Evolutionary conservation across 805 yeast genomes (phyloP), one percentile per base, ranked within the genome.

Genomic region (Lipomyces japonicus): DNA sequence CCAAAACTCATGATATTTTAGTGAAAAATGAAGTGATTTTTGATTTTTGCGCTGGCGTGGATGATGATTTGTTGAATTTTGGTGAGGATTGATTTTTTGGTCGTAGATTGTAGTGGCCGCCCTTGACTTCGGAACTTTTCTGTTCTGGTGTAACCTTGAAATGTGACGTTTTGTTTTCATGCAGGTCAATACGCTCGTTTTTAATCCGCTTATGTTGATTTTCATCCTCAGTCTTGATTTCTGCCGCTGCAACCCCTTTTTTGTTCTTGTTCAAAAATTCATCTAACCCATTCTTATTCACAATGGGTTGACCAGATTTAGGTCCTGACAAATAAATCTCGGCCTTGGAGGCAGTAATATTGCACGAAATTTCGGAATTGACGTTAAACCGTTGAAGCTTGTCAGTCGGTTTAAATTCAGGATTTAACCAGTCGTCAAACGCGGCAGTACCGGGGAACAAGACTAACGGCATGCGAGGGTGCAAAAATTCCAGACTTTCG

Each of bases 381-480:
- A 30, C 37, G 59, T 72, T 71, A 61, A 75, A 79, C 63, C 78
- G 74, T 32, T 72, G 74, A 46, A 85, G 63, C n/a, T 63, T 67
- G 5, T 67, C 62, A 47, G 69, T 70, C 0, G 71, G 63, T 25
- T 72, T 68, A 44, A 84, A 50, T 19, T 36, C 28, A n/a, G 79
- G 74, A 46, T 77, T 70, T 31, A 88, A 65, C 96, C 96, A 90
- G 2, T 63, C 60, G 3, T 74, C 63, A 77, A 90, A 80, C 0
- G 80, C 67, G 0, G 77, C 80, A 2, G 56, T 59, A n/a, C 58
- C 62, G 0, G 87, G 86, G 25, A 71, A 74, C 4, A 88, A 48
- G 12, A 87, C 74, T 1, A 84, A 71, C 0, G 97, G 97, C 80
- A 87, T 86, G 23, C 97, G 71, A 1, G 70, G 66, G 64, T 90